Evolutionary conservation across 495 filamentous ascomycete genomes (phyloP), one percentile per base, ranked within the genome.

Genomic region (Podospora didyma): DNA sequence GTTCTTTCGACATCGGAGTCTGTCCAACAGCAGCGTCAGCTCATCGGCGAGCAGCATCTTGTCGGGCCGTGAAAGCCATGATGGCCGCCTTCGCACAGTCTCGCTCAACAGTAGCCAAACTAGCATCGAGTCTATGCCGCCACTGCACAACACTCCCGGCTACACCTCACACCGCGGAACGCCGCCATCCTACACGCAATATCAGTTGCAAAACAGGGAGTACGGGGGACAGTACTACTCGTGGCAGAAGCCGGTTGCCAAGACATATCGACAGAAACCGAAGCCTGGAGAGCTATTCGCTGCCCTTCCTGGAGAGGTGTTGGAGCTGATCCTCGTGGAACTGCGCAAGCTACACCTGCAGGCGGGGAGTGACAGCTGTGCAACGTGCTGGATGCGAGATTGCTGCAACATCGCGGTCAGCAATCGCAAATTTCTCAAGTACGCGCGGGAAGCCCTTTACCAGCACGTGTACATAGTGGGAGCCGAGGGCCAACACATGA

Each of bases 351-450:
- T 71, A 19, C 80, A 83, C 60, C 54, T 80, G 16, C 62, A 63
- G 24, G 60, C 67, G 28, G 65, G 68, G 16, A 75, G 72, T 34
- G 59, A 63, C 26, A 82, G 76, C 54, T 94, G 90, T 63, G 78
- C 84, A 53, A 89, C 87, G 58, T 92, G 90, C 71, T 90, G 85
- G 70, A 85, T 89, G 74, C 82, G 87, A 49, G 89, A 94, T 64
- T 66, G 92, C 23, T 84, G 82, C 61, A 78, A 81, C 49, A 76
- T 91, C 28, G 82, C 85, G 37, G 62, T 90, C 53, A 87, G 83
- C 28, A 85, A 80, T 54, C 81, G 83, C 49, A 81, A 84, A 37
- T 87, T 88, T 78, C 75, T 88, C 66, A 82, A 82, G 64, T 83
- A 82, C 17, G 87, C 86, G 19, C 76, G 83, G 56, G 75, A 75